Percentiles rank a stretch among this genome's conserved stretches.
Evolutionary conservation across 1,284 basidiomycete species (phyloP).

Genomic region (Leccinum pachyderme): DNA sequence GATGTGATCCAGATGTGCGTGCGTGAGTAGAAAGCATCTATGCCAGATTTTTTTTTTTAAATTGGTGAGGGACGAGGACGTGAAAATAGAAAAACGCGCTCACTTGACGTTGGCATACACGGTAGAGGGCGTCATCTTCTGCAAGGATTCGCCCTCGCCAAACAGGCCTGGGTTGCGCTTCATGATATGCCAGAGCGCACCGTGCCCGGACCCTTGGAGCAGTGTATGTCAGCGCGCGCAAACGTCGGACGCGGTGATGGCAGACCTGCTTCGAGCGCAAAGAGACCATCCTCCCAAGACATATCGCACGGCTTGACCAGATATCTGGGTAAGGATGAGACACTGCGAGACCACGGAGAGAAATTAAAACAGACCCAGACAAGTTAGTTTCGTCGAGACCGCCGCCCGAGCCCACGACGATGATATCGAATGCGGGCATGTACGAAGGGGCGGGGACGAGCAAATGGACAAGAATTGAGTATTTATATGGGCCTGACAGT

Average conservation of each 20-base stretch:
- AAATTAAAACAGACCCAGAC: slow-evolving; percentile 54
- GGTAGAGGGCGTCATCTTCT: slow-evolving; percentile 21
- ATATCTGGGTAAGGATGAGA: slow-evolving; percentile 47
- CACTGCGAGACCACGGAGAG: not conserved
- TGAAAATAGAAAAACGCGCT: not conserved
- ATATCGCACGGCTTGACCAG: slow-evolving; percentile 59
- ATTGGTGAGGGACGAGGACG: not conserved
- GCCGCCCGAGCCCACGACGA: slow-evolving; percentile 75
- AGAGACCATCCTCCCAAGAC: slow-evolving; percentile 64
- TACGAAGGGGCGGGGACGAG: not conserved
- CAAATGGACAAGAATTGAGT: not conserved
- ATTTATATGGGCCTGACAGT: not conserved
- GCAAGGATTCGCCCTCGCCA: slow-evolving; percentile 17
- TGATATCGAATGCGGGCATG: slow-evolving; percentile 61
- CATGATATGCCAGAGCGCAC: slow-evolving; percentile 58
- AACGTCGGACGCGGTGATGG: not conserved
- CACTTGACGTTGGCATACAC: slow-evolving; percentile 35
- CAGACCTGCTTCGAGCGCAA: slow-evolving; percentile 74
- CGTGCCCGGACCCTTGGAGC: slow-evolving; percentile 63
- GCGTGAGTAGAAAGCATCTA: slow-evolving; percentile 71
- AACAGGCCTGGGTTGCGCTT: slow-evolving; percentile 53
- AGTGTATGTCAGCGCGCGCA: not conserved
- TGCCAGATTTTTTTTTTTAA: not conserved
- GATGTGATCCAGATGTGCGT: slow-evolving; percentile 83
- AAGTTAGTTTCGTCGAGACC: slow-evolving; percentile 75